Evolutionary conservation across 1,284 basidiomycete species (phyloP), one percentile per base, ranked within the genome.

Genomic region (Hemileia vastatrix): DNA sequence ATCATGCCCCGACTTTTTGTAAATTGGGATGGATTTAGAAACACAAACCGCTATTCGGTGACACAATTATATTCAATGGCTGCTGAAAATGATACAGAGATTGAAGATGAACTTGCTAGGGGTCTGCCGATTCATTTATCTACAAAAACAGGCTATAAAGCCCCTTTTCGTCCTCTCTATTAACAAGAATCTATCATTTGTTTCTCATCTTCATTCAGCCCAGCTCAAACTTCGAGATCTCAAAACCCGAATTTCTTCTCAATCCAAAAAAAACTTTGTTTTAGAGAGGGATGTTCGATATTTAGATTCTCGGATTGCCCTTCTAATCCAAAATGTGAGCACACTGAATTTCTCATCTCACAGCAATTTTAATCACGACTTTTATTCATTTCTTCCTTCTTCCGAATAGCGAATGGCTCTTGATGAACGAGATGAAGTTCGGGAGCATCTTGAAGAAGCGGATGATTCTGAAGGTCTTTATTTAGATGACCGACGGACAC

Each of bases 261-360:
- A 98, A 79, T 94, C 90, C 58, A 98, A 99, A 82, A 96, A 94
- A 83, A 99, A 98, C 79, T 98, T 98, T 75, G 91, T 98, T 27
- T 83, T 98, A 31, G 94, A 98, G 77, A 84, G 94, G 52, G 95
- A 99, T 77, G 95, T 98, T 43, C 86, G 95, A 54, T 98, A 98
- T 77, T 85, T 99, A 57, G 95, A 99, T 80, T 90, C 89, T 51
- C 85, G 95, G 58, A 99, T 99, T 75, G 95, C 93, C 5, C 81
- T 99, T 49, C 83, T 99, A 68, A 99, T 99, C 72, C 92, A 96
- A 78, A 97, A 99, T 76, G 90, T 90, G 67, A 71, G 86, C 79
- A 36, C 45, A 31, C 51, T 19, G 63, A 15, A 49, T 36, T 45
- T 56, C 13, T 8, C 2, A 44, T 3, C 43, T 40, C 13, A 24